Evolutionary conservation across 208 protist species (phyloP).

Genomic region (Trypanosomatidae sp.): DNA sequence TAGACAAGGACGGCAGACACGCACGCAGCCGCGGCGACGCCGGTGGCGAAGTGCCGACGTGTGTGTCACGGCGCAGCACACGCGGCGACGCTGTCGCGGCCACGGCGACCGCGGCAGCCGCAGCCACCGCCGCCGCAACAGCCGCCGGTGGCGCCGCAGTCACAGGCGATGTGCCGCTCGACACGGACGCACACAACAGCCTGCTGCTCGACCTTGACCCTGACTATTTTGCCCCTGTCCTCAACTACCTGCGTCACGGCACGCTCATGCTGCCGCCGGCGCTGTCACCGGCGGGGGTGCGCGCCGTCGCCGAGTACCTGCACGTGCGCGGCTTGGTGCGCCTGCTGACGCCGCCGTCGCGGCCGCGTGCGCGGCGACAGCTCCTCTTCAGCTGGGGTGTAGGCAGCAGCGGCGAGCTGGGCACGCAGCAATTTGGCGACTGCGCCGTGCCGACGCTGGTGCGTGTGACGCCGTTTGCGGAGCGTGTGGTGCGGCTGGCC

Average conservation of each 20-base stretch:
- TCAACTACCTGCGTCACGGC: constrained; percentile 73
- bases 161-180: constrained; percentile 22
- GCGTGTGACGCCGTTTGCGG: constrained; percentile 43
- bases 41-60: too few species aligned
- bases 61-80: too few species aligned
- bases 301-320: constrained; percentile 66
- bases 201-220: constrained; percentile 77
- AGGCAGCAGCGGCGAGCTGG: constrained; percentile 62
- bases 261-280: constrained; percentile 39
- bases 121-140: too few species aligned
- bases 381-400: constrained; percentile 76
- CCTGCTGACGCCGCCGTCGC: constrained; percentile 19
- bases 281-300: constrained; percentile 31
- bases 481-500: constrained; percentile 49
- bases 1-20: too few species aligned
- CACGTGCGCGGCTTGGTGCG: constrained; percentile 41
- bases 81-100: not conserved
- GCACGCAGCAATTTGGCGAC: constrained; percentile 49
- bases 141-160: not conserved
- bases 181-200: constrained; percentile 37
- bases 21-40: too few species aligned
- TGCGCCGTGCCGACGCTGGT: constrained; percentile 34
- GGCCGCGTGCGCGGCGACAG: constrained; percentile 14
- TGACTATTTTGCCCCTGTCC: constrained; percentile 57
- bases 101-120: too few species aligned